Conservation (phyloP, 768 basidiomycete species). For the Cystobasidium onofrii region DNA sequence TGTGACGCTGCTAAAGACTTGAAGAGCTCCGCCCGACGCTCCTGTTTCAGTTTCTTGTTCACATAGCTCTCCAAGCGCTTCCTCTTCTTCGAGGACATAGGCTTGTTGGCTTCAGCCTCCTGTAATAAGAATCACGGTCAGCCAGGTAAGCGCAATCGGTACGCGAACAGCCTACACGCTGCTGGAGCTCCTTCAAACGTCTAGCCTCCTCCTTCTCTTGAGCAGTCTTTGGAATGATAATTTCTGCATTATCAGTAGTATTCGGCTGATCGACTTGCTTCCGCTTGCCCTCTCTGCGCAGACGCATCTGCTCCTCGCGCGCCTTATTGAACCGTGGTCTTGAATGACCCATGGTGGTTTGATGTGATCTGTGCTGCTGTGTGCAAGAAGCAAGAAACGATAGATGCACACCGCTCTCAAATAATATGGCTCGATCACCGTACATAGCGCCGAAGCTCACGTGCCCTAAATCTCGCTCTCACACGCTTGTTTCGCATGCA, state of each 20-base stretch:
- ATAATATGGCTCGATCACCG: too few relatives aligned
- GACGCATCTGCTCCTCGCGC: constrained; percentile 31
- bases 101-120: background rate
- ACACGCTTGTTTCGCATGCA: too few relatives aligned
- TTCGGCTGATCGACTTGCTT: constrained; percentile 25
- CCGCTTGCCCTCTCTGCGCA: constrained; percentile 32
- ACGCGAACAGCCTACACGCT: constrained; percentile 23
- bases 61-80: constrained; percentile 88
- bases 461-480: too few relatives aligned
- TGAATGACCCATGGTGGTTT: constrained; percentile 32
- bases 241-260: constrained; percentile 26
- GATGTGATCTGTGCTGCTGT: background rate
- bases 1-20: constrained; percentile 74
- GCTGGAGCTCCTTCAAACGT: background rate
- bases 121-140: background rate
- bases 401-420: background rate
- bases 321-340: constrained; percentile 35
- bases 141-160: too few relatives aligned
- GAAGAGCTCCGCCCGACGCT: constrained; percentile 67
- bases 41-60: constrained; percentile 86
- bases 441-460: background rate
- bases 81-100: constrained; percentile 71
- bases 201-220: constrained; percentile 3
- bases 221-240: constrained; percentile 27
- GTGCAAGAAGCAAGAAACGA: background rate